Evolutionary conservation across 2,329 filamentous ascomycete genomes (phyloP).

Genomic region (Dactylonectria estremocensis): DNA sequence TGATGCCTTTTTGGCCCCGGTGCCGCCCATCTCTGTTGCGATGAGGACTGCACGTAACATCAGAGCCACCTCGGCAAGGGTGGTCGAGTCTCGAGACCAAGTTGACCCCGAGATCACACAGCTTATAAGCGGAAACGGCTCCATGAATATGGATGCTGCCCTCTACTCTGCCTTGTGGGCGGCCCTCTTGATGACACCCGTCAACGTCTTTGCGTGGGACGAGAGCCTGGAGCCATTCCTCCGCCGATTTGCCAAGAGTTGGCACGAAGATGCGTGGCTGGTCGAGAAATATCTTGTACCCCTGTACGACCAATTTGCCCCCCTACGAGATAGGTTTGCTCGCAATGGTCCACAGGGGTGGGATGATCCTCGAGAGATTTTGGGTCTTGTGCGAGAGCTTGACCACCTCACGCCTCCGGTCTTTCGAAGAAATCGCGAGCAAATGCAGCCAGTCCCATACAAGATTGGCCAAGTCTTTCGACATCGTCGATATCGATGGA

Average conservation of each 20-base stretch:
- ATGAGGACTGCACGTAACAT: conserved; percentile 85
- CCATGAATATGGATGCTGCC: conserved; percentile 68
- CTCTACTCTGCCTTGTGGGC: conserved; percentile 85
- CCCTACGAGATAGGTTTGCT: conserved; percentile 47
- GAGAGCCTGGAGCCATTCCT: conserved; percentile 75
- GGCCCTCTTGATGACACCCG: conserved; percentile 68
- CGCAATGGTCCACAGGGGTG: conserved; percentile 47
- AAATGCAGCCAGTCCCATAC: conserved; percentile 59
- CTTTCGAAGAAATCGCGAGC: conserved; percentile 49
- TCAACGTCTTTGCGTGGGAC: conserved; percentile 67
- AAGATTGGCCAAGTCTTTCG: conserved; percentile 87
- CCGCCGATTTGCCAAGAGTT: conserved; percentile 59
- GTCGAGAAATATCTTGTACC: conserved; percentile 77
- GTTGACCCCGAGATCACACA: conserved; percentile 49
- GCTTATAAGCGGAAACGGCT: conserved; percentile 54
- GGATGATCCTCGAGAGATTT: conserved; percentile 51
- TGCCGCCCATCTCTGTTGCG: conserved; percentile 77
- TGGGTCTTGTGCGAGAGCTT: conserved; percentile 58
- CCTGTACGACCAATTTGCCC: conserved; percentile 66
- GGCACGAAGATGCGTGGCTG: conserved; percentile 78
- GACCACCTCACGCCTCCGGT: conserved; percentile 59
- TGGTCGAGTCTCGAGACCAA: conserved; percentile 48
- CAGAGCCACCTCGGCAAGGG: conserved; percentile 71
- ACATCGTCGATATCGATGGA: conserved; percentile 85
- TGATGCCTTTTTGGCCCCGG: conserved; percentile 73